Base-by-base conservation (phyloP, 2,329 filamentous ascomycete species). In the Fusarium mundagurra region DNA sequence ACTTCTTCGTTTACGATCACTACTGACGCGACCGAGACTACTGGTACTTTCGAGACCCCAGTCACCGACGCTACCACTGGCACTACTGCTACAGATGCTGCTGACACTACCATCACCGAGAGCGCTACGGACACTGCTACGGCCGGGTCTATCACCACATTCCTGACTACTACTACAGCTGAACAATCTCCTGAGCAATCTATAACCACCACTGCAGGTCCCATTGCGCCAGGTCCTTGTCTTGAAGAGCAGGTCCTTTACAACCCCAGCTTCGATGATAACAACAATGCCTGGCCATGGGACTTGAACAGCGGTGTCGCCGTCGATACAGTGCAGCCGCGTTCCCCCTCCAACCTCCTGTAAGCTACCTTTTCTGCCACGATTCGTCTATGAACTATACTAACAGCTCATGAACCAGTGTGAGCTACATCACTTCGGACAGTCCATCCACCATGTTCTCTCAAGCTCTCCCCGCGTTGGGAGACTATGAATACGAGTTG, bases 221-320 rank as follows among this genome's bases (percentile, higher is more conserved):
- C 47, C n/a, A 6, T 14, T 13, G 61, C 20, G 2, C 44, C 61
- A 18, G 22, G n/a, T 24, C 24, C 41, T n/a, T 69, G 64, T 6
- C 27, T 50, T n/a, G 33, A 55, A 22, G 39, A 53, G 10, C 57
- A 69, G 44, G 31, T 58, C 7, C 57, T 69, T 16, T 22, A 18
- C 34, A 69, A 64, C 39, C 34, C 67, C 20, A 38, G 64, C 39
- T 69, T 69, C 36, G 45, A 47, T 29, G 45, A 47, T 29, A 29
- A 16, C 6, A 29, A 20, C 18, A 29, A 47, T 47, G 45, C 18
- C 29, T 47, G 45, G 45, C 45, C 45, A 16, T 47, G 45, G 27
- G 45, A 47, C 3, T 22, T 47, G 6, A 10, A 3, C 4, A 29
- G 45, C 20, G 20, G 18, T 17, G 27, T 16, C 27, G 10, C 27